Conservation (phyloP, 176 grass and related monocot genomes). For the Aegilops speltoides region DNA sequence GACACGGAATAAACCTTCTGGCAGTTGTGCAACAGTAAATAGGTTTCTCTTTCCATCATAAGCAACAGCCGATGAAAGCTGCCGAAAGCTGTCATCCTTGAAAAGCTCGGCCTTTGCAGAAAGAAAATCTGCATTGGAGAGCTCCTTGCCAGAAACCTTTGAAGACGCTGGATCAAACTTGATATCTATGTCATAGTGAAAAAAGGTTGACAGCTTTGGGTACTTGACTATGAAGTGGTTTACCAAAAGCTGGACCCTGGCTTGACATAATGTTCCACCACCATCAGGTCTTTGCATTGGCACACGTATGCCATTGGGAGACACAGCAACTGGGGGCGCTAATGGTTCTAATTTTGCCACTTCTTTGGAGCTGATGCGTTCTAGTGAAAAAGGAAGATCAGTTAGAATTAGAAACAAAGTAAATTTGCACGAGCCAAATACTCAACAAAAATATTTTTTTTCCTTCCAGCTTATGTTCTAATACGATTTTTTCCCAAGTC, state of each 20-base stretch:
- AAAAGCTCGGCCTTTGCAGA: conserved; percentile 59
- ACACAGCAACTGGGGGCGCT: background rate
- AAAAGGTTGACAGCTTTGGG: conserved; percentile 26
- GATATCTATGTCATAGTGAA: conserved; percentile 63
- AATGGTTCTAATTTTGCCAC: conserved; percentile 11
- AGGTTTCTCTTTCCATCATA: conserved; percentile 61
- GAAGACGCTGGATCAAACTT: conserved; percentile 26
- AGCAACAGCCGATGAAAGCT: conserved; percentile 40
- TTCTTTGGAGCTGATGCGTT: conserved; percentile 28
- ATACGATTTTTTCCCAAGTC: background rate
- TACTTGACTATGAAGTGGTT: conserved; percentile 57
- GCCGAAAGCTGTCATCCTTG: conserved; percentile 36
- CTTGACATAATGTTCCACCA: conserved; percentile 32
- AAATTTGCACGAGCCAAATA: background rate
- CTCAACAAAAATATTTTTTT: background rate
- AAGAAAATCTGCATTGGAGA: conserved; percentile 47
- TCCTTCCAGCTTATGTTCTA: background rate
- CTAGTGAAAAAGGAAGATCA: conserved; percentile 4
- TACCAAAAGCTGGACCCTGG: conserved; percentile 37
- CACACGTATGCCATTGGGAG: conserved; percentile 14
- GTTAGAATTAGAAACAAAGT: conserved; percentile 30
- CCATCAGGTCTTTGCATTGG: conserved; percentile 50
- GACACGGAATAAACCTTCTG: conserved; percentile 37
- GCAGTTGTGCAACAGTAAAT: conserved; percentile 45
- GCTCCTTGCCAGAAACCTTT: conserved; percentile 38